phyloP scores from a whole-genome alignment of 805 yeast genomes.

The Zygosaccharomyces bailii region DNA sequence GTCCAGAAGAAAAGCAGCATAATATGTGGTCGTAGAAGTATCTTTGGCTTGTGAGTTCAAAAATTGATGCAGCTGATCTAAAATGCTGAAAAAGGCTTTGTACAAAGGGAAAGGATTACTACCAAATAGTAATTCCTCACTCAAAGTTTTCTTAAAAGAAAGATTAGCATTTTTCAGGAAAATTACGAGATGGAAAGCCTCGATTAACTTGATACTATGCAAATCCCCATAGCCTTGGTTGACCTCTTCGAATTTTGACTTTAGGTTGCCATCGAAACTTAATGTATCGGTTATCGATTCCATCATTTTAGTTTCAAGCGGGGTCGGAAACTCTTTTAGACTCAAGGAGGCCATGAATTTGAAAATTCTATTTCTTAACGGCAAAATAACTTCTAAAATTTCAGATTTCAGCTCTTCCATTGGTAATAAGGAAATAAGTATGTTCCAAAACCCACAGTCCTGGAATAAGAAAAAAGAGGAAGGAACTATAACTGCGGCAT shows the following conservation, averaged over 20 bases:
- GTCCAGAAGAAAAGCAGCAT: slow-evolving; percentile 35
- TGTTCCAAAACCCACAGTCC: slow-evolving; percentile 16
- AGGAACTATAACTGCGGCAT: slow-evolving; percentile 16
- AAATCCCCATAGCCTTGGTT: slow-evolving; percentile 14
- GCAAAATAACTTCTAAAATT: slow-evolving; percentile 18
- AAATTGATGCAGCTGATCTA: slow-evolving; percentile 29
- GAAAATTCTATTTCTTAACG: slow-evolving; percentile 9
- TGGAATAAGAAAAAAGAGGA: slow-evolving; percentile 11
- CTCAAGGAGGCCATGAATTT: slow-evolving; percentile 13
- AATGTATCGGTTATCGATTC: slow-evolving; percentile 16
- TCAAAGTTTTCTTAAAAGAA: slow-evolving; percentile 57
- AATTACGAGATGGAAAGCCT: slow-evolving; percentile 51
- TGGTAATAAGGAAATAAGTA: slow-evolving; percentile 16
- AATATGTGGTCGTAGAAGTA: slow-evolving; percentile 34
- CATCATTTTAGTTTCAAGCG: slow-evolving; percentile 11
- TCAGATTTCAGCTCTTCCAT: slow-evolving; percentile 10
- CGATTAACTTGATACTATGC: slow-evolving; percentile 35
- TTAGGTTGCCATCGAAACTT: slow-evolving; percentile 8
- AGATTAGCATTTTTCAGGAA: slow-evolving; percentile 56
- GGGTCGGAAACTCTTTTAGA: slow-evolving; percentile 17
- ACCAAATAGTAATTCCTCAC: slow-evolving; percentile 64
- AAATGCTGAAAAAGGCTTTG: slow-evolving; percentile 36
- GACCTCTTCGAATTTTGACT: slow-evolving; percentile 12
- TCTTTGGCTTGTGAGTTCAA: slow-evolving; percentile 19
- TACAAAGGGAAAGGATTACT: slow-evolving; percentile 50